Evolutionary conservation across 1,284 basidiomycete genomes (phyloP), one percentile per base, ranked within the genome.

Genomic region (Ganoderma leucocontextum): DNA sequence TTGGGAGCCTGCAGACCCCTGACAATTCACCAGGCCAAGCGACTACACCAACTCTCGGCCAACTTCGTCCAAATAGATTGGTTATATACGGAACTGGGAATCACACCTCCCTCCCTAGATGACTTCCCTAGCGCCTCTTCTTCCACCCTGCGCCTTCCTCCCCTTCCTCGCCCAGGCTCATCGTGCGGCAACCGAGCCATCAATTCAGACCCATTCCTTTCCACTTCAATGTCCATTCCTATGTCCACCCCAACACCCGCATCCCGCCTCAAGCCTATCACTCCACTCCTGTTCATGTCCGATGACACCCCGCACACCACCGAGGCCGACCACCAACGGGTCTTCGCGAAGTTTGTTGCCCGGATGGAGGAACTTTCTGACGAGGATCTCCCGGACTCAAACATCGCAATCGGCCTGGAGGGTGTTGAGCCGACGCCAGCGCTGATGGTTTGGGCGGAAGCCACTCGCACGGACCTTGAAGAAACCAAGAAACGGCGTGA

Each of bases 11-110:
- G 44, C 36, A 60, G 25, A 6, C 39, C 39, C 72, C 58, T 60
- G n/a, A 60, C 12, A 42, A 13, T n/a, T 60, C 22, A 15, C 22
- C 15, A 94, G 93, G 80, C 83, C 44, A 92, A 91, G 77, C 89
- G 94, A 42, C 82, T 92, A 38, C 81, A 84, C 55, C 84, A 90
- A 63, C 82, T 95, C n/a, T 87, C 88, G 2, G 79, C 82, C 9
- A 83, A 86, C 38, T 87, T 95, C 69, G 78, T 89, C 19, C 90
- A 94, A 67, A 90, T 95, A 42, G 91, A 94, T 75, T 93, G 90
- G 86, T 80, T 95, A n/a, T 87, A 94, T 74, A 85, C 87, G 25
- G 93, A 95, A 77, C 85, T 96, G 4, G 94, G 92, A 22, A 87
- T 95, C 58, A 66, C 83, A 22, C 85, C 88, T 25, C 89, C 89